Base-by-base conservation (phyloP, 2,329 filamentous ascomycete genomes). In the Truncatella angustata region DNA sequence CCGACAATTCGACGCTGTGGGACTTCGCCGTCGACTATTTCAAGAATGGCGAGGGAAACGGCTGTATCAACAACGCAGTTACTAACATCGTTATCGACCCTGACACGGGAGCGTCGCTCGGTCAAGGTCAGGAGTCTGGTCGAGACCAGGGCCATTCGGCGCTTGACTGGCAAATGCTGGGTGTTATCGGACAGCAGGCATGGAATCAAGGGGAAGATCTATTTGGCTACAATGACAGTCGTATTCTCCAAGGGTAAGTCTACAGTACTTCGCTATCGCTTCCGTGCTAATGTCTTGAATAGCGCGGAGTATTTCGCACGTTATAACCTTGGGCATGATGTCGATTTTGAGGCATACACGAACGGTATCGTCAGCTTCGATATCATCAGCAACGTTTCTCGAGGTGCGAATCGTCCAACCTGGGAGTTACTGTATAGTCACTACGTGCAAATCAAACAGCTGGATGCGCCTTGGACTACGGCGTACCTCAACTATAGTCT, bases 341-440 rank as follows among this genome's bases (percentile, higher is more conserved):
- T 61, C 14, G 55, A 57, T 5, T 61, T 59, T 28, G 42, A 52
- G 21, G 21, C 26, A 16, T 61, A 61, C 37, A 60, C 54, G 4
- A 60, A 60, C 45, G 51, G 54, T 9, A 56, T 58, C 37, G 58
- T 61, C 21, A 48, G 35, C 30, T 54, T 47, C 23, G 30, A 39
- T 5, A 23, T 50, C 9, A 51, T 61, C 18, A 59, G 57, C 47
- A 51, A 40, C 30, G 32, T 43, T 12, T 57, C 55, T 4, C 59
- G 59, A 10, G 58, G 59, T 4, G 40, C 46, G 10, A 52, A 49
- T 10, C 56, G 59, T 9, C 54, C 53, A 11, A 56, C 56, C 7
- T 59, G 56, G 58, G 59, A 61, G 50, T 46, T 61, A 23, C 51
- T 61, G 21, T 58, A 60, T 45, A 60, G 37, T 34, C 59, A 61